A percentile compares a stretch with the other conserved stretches of the same genome.
Evolutionary conservation across 352 stramenopile species (phyloP).

Genomic region (Blastocystis sp.): DNA sequence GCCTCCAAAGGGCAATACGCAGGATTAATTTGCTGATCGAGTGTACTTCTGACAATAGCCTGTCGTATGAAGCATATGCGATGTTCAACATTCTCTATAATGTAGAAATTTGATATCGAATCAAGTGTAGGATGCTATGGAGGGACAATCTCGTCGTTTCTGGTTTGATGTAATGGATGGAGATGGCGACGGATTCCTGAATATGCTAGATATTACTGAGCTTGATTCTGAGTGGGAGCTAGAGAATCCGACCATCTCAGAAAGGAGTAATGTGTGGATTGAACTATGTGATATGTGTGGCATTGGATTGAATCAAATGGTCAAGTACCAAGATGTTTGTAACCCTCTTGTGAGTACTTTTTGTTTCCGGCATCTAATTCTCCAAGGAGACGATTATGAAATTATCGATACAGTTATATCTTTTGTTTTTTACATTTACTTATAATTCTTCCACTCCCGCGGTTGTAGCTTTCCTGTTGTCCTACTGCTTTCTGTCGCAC

Average conservation of each 20-base stretch:
- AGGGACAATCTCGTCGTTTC: neutral
- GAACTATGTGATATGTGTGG: slow-evolving; percentile 25
- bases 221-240: neutral
- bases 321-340: neutral
- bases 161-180: slow-evolving; percentile 35
- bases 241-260: no score
- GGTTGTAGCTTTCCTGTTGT: no score
- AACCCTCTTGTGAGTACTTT: neutral
- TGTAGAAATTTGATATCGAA: neutral
- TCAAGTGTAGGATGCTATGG: slow-evolving; percentile 37
- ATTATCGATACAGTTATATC: neutral
- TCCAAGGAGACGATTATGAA: neutral
- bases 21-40: neutral
- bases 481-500: no score
- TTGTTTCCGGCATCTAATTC: slow-evolving; percentile 6
- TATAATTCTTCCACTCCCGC: no score
- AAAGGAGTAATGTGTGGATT: neutral
- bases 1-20: neutral
- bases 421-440: no score
- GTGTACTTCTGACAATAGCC: neutral
- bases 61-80: slow-evolving; percentile 26
- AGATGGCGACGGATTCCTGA: neutral
- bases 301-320: neutral
- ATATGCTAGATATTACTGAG: neutral
- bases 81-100: slow-evolving; percentile 59